These are phyloP conservation scores for Solanum chaucha DNA, from an alignment of 257 asterid species.

Conservation along the genomic window DNA sequence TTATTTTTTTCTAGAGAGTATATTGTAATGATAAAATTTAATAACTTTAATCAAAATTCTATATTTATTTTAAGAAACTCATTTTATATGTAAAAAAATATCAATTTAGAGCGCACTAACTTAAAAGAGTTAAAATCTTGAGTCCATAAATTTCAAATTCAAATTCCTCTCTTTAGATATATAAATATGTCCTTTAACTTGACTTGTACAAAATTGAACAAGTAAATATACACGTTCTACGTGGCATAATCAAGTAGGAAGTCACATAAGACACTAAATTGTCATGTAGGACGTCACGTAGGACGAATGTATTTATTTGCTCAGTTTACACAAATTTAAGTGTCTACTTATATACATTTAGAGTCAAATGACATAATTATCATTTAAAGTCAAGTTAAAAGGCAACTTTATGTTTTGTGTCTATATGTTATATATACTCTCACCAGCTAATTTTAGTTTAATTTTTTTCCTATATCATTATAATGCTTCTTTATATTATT, in stretches of 20 bases:
- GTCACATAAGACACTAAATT: neutral
- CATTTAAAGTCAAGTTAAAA: no score
- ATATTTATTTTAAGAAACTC: neutral
- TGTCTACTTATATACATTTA: no score
- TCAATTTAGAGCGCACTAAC: neutral
- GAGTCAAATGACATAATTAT: no score
- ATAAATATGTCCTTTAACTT: neutral
- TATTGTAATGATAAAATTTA: neutral
- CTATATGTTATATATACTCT: neutral
- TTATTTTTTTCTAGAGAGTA: neutral
- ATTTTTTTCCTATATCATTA: neutral
- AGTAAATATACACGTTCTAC: no score
- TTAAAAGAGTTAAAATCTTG: neutral
- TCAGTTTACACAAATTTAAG: no score
- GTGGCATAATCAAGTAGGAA: neutral
- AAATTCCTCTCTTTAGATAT: neutral
- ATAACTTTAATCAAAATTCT: neutral
- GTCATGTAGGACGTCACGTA: no score
- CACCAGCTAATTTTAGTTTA: neutral
- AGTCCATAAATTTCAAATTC: neutral
- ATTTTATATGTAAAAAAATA: neutral
- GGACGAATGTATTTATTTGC: no score
- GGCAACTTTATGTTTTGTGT: fast-evolving
- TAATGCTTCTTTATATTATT: neutral
- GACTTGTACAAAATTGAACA: neutral